These are phyloP conservation scores for Monilinia polystroma DNA, from an alignment of 2,329 filamentous ascomycete species.

Conservation along the genomic window DNA sequence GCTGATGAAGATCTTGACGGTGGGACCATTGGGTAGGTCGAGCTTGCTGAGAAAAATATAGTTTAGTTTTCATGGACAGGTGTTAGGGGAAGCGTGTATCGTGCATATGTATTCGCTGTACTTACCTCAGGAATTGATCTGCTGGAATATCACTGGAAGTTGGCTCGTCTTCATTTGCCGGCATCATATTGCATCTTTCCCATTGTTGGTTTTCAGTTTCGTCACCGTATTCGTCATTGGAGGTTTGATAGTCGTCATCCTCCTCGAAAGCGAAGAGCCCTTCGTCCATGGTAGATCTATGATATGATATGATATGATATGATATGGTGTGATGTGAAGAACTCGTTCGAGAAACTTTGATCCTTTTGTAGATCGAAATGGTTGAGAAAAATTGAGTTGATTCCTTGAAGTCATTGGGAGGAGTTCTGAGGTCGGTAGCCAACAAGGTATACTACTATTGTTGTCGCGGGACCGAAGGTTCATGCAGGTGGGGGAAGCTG, in stretches of 20 bases:
- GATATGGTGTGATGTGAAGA: neutral
- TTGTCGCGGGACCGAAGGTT: neutral
- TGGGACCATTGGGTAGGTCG: conserved; percentile 16
- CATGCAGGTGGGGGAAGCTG: neutral
- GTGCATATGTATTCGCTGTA: neutral
- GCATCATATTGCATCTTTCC: neutral
- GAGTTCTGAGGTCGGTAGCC: neutral
- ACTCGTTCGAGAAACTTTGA: neutral
- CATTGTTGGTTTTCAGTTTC: neutral
- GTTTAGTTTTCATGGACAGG: neutral
- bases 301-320: neutral
- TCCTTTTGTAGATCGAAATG: neutral
- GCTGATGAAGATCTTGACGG: conserved; percentile 23
- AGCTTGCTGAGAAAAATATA: neutral
- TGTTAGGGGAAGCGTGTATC: accelerated
- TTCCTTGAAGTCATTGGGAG: neutral
- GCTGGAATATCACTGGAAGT: neutral
- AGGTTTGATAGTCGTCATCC: conserved; percentile 5
- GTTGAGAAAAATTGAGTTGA: neutral
- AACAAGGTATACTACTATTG: conserved; percentile 5
- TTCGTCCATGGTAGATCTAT: conserved; percentile 5
- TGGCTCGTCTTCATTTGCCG: neutral
- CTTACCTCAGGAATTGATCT: conserved; percentile 15
- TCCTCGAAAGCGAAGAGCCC: conserved; percentile 5
- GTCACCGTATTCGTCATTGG: neutral